Base-by-base conservation (phyloP, 179 eudicot genomes). In the Gypsophila paniculata region DNA sequence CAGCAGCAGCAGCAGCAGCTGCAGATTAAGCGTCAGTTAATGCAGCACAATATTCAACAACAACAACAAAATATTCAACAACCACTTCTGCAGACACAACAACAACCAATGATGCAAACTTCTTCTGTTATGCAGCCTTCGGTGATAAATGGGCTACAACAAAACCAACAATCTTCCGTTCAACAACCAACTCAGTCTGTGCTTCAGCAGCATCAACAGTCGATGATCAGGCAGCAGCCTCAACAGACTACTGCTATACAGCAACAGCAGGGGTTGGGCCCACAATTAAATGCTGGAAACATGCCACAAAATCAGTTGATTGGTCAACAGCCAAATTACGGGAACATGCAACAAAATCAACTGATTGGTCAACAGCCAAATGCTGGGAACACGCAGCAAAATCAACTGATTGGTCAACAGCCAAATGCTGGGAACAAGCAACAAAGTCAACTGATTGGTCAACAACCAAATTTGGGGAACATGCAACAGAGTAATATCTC, bases 11-110 rank as follows among this genome's bases (percentile, higher is more conserved):
- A 83, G 75, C 94, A 87, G 77, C 89, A 82, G 69, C 23, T 81
- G 77, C 90, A 83, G 69, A 32, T 80, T 39, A 84, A 82, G 61
- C 86, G 84, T 7, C 96, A 88, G 48, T 67, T 85, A 15, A 17
- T 86, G 78, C 88, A 85, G 79, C 96, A 80, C 75, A 93, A 89
- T 74, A 77, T n/a, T n/a, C n/a, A n/a, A n/a, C n/a, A n/a, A n/a
- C n/a, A n/a, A n/a, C n/a, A n/a, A n/a, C n/a, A 29, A 29, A 29
- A 29, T 29, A 1, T 80, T 46, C 92, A 77, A 36, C 91, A 74
- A 62, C 92, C 46, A 42, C 46, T 42, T 42, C 11, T 9, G 46
- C 46, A 42, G 46, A 6, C 46, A 42, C 46, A 88, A 67, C 78
- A 87, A 61, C 90, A 79, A 68, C 71, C 89, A 65, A 83, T 80